Base-by-base conservation (phyloP, 352 stramenopile genomes). In the Saprolegnia parasitica region DNA sequence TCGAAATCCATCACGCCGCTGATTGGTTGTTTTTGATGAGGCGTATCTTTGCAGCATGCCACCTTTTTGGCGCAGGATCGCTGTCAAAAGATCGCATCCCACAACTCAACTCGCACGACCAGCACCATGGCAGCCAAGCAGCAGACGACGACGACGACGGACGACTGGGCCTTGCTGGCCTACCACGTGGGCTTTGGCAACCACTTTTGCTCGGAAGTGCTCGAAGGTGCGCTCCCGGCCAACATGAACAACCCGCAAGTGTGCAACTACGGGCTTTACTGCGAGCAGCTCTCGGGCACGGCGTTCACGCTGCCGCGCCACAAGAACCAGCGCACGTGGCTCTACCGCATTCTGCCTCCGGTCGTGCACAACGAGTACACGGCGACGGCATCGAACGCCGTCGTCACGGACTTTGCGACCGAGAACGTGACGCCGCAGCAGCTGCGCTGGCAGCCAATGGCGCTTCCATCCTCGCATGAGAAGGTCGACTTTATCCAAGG, bases 201-300 rank as follows among this genome's bases (percentile, higher is more conserved):
- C 72, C 77, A 97, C 46, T 98, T 98, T 71, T 89, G 91, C 82
- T 97, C 89, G 39, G 93, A 98, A 75, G 84, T 87, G 50, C 73
- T 98, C 23, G 81, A 86, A 4, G 77, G 87, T 52, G 86, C 96
- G 35, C 78, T 98, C n/a, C 96, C 96, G 13, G 81, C 88, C 72
- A 90, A 79, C 18, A 89, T 98, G 65, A 99, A 98, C 82, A 98
- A 92, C 77, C 96, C 96, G 46, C 93, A 98, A 71, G 79, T 47
- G 72, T 97, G 93, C 46, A 81, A 94, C 0, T 96, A 97, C 65
- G 88, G 90, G 15, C 79, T 98, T 37, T 96, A 96, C 67, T 85
- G 95, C 4, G 96, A 99, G 80, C 95, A 98, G 76, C 75, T 99
- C 39, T 98, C 91, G 21, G 96, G 96, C 46, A 98, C 95, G 56